Evolutionary conservation across 352 stramenopile species (phyloP).

Genomic region (Globisporangium paroecandrum): DNA sequence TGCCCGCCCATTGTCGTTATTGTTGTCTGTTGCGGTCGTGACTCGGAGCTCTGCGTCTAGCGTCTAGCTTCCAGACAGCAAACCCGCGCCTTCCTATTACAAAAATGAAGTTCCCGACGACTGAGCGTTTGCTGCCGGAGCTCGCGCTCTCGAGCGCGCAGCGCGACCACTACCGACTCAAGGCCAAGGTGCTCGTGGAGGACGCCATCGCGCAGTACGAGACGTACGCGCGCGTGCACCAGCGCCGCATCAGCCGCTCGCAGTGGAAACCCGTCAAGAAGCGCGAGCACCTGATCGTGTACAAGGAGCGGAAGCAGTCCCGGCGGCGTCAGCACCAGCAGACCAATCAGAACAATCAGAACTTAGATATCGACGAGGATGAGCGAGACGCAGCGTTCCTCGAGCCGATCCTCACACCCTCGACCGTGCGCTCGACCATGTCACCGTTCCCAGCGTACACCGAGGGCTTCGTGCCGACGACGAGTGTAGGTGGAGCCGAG

Average conservation of each 20-base stretch:
- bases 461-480: slow-evolving; percentile 11
- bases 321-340: background rate
- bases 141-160: slow-evolving; percentile 10
- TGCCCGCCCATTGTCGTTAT: background rate
- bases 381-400: background rate
- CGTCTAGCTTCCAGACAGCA: background rate
- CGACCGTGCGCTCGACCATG: slow-evolving; percentile 14
- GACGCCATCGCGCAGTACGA: slow-evolving; percentile 39
- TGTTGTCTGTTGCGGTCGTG: background rate
- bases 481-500: background rate
- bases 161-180: slow-evolving; percentile 9
- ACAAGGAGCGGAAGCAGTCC: slow-evolving; percentile 17
- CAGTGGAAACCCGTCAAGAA: slow-evolving; percentile 46
- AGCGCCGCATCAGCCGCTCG: slow-evolving; percentile 28
- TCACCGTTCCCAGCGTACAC: slow-evolving; percentile 1
- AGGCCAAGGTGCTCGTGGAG: slow-evolving; percentile 27
- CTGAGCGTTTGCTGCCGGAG: slow-evolving; percentile 8
- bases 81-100: background rate
- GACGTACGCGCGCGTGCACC: slow-evolving; percentile 25
- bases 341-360: background rate
- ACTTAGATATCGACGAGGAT: background rate
- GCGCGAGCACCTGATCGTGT: slow-evolving; percentile 39
- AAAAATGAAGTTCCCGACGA: slow-evolving; percentile 16
- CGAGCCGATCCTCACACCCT: slow-evolving; percentile 11
- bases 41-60: background rate